Conservation (phyloP, 768 basidiomycete genomes). For the Mrakia hoshinonis region DNA sequence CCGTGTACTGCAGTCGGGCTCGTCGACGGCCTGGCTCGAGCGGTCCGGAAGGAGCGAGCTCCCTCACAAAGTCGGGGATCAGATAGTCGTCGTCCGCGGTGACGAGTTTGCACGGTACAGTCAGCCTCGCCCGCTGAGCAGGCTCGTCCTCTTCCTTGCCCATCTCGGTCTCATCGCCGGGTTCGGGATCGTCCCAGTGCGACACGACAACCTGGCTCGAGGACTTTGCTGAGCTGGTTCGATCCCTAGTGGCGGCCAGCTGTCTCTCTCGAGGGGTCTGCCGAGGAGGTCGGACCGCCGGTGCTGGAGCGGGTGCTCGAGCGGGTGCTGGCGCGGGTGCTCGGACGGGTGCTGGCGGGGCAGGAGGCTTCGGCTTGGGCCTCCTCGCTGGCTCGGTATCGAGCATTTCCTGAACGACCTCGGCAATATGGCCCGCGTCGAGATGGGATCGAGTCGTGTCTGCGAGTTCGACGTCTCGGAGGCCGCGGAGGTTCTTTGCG, state of each 20-base stretch:
- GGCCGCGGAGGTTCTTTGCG: slow-evolving; percentile 9
- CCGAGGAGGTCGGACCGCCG: background rate
- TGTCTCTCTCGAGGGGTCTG: background rate
- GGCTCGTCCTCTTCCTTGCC: background rate
- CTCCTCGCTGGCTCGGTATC: background rate
- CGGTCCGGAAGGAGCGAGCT: background rate
- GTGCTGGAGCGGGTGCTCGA: background rate
- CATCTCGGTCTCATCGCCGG: background rate
- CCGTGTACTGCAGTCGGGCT: slow-evolving; percentile 23
- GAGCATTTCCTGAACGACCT: slow-evolving; percentile 15
- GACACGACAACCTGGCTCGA: no score
- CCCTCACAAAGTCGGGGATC: slow-evolving; percentile 16
- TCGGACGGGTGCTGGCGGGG: no score
- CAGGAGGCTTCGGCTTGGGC: background rate
- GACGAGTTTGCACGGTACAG: background rate
- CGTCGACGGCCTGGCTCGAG: slow-evolving; percentile 8
- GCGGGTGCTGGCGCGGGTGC: background rate
- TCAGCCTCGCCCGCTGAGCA: background rate
- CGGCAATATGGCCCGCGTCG: slow-evolving; percentile 14
- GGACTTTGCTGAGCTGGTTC: background rate
- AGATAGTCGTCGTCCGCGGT: slow-evolving; percentile 17
- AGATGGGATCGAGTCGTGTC: background rate
- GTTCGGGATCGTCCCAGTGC: background rate
- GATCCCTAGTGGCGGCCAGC: no score
- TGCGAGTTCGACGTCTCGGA: background rate